phyloP scores from a whole-genome alignment of 495 filamentous ascomycete genomes.

The Tuber indicum region DNA sequence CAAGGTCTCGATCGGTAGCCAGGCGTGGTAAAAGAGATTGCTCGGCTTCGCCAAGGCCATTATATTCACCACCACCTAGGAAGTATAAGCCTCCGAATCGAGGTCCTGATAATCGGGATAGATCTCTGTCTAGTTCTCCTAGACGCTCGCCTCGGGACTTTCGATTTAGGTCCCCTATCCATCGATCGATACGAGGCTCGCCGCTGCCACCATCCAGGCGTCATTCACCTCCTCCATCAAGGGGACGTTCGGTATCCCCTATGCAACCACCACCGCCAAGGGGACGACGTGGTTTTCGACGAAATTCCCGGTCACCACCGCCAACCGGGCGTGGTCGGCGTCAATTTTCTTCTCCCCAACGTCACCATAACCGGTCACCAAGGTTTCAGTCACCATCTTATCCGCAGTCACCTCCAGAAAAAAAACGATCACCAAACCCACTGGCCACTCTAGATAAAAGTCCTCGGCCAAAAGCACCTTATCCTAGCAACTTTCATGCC shows the following conservation, averaged over 20 bases:
- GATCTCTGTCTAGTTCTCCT: constrained; percentile 35
- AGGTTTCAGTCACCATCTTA: constrained; percentile 15
- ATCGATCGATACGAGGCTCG: constrained; percentile 5
- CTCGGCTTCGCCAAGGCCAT: constrained; percentile 38
- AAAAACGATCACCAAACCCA: constrained; percentile 18
- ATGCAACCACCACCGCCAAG: constrained; percentile 30
- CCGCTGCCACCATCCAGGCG: constrained; percentile 32
- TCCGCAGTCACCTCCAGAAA: constrained; percentile 24
- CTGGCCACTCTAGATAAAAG: constrained; percentile 8
- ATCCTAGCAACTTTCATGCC: constrained; percentile 6
- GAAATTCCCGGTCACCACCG: constrained; percentile 31
- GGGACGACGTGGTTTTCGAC: constrained; percentile 27
- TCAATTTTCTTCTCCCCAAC: constrained; percentile 24
- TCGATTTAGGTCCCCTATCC: constrained; percentile 6
- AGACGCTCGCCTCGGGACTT: constrained; percentile 19
- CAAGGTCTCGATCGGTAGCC: constrained; percentile 33
- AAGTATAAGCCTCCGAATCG: constrained; percentile 38
- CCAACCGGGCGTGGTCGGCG: constrained; percentile 22
- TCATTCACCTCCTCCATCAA: constrained; percentile 24
- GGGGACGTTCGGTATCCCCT: constrained; percentile 26
- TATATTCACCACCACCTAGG: constrained; percentile 25
- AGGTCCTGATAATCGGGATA: constrained; percentile 32
- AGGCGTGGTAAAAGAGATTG: constrained; percentile 37
- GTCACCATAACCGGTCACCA: constrained; percentile 13
- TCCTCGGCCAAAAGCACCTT: constrained; percentile 18